A percentile compares a stretch with the other conserved stretches of the same genome.
These are phyloP conservation scores for Tilletia setariae DNA, from an alignment of 1,284 basidiomycete species.

Conservation along the genomic window DNA sequence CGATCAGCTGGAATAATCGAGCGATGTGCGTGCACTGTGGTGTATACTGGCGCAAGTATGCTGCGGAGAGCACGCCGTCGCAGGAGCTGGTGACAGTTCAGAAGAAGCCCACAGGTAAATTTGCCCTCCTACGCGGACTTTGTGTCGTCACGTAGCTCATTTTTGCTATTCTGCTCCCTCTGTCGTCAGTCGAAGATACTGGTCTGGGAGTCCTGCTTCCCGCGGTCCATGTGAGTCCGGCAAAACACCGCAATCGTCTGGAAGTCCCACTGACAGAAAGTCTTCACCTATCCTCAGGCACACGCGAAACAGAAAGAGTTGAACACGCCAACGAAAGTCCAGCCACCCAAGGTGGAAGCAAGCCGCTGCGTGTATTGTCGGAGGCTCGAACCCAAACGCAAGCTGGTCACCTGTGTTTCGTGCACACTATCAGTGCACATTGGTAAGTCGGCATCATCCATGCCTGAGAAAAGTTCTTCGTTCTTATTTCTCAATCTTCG, in stretches of 20 bases:
- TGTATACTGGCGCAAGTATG: slow-evolving; percentile 53
- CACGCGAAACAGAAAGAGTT: neutral
- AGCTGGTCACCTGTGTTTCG: slow-evolving; percentile 42
- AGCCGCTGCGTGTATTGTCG: slow-evolving; percentile 49
- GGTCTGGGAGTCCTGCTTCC: slow-evolving; percentile 30
- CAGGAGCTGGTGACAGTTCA: slow-evolving; percentile 37
- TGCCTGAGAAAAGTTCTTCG: too few species aligned
- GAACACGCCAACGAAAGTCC: neutral
- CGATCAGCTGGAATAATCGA: slow-evolving; percentile 35
- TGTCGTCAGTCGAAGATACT: slow-evolving; percentile 27
- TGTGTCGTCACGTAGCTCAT: neutral
- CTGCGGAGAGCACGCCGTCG: slow-evolving; percentile 37
- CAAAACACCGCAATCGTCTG: neutral
- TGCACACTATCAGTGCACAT: slow-evolving; percentile 33
- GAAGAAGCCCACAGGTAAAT: slow-evolving; percentile 28
- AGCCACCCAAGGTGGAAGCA: slow-evolving; percentile 26
- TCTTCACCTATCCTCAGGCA: neutral
- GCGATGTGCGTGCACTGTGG: slow-evolving; percentile 49
- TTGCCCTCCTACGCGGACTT: neutral
- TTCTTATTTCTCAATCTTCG: too few species aligned
- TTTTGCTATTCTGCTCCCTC: neutral
- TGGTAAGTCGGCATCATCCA: neutral
- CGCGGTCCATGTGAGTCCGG: neutral
- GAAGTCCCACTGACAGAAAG: neutral
- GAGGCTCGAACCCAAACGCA: slow-evolving; percentile 46